Percentiles rank a stretch among this genome's conserved stretches.
Evolutionary conservation across 2,329 filamentous ascomycete genomes (phyloP).

Genomic region (Emergomyces orientalis): DNA sequence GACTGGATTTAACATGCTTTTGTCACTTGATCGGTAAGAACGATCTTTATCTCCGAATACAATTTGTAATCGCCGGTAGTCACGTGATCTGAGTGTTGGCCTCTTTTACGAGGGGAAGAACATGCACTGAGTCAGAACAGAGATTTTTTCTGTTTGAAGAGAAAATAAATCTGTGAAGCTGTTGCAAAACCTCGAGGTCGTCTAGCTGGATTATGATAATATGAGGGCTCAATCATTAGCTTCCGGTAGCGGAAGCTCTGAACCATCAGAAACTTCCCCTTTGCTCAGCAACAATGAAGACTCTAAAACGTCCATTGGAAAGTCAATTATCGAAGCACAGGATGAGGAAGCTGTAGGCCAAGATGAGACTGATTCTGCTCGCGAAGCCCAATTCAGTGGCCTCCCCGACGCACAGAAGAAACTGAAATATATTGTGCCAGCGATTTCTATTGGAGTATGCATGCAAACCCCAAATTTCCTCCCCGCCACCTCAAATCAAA

Average conservation of each 20-base stretch:
- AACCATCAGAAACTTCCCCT: slow-evolving; percentile 38
- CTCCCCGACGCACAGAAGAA: slow-evolving; percentile 41
- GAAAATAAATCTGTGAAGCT: background rate
- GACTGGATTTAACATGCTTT: too few species aligned
- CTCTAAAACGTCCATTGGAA: background rate
- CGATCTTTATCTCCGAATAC: too few species aligned
- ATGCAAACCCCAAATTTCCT: background rate
- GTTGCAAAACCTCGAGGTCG: background rate
- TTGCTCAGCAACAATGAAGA: slow-evolving; percentile 26
- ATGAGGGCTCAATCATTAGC: slow-evolving; percentile 8
- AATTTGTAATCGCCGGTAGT: background rate
- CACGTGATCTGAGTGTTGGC: background rate
- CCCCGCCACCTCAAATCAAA: background rate
- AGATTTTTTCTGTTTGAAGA: background rate
- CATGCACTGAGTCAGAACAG: background rate
- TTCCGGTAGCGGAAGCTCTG: slow-evolving; percentile 1
- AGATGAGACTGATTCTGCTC: slow-evolving; percentile 25
- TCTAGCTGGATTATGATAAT: slow-evolving; percentile 1
- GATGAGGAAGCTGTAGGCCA: slow-evolving; percentile 21
- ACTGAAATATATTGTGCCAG: slow-evolving; percentile 52
- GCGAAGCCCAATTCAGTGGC: slow-evolving; percentile 34
- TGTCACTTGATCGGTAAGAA: too few species aligned
- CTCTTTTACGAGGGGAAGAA: background rate
- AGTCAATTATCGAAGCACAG: slow-evolving; percentile 6
- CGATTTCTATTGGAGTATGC: slow-evolving; percentile 52